Base-by-base conservation (phyloP, 805 yeast genomes). In the Teunomyces stri region DNA sequence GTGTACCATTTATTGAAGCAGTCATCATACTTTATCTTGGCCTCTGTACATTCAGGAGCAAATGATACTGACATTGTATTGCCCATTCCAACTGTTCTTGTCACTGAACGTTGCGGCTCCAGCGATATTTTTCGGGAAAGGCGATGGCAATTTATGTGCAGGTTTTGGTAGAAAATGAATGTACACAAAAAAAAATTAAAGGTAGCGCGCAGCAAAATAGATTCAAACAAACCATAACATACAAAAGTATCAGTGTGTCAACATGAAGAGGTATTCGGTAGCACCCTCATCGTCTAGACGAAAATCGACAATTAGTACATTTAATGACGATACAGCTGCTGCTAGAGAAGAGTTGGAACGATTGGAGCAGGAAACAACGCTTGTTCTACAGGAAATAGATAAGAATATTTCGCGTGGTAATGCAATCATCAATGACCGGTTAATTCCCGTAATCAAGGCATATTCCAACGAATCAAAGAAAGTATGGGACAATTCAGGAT, bases 1-100 rank as follows among this genome's bases (percentile, higher is more conserved):
- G 94, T 84, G 64, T 94, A 94, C 99, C 99, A 91, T 54, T 79
- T 79, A 68, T 90, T 91, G 72, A 94, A 94, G 66, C 99, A 94
- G 59, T 84, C 86, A 62, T 94, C 98, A 61, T 94, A 94, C 59
- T 82, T 80, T 57, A 82, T 81, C 68, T 94, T 94, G 48, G 85
- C 79, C 30, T 82, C 87, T 18, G 96, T 89, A 68, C 99, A 94
- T 70, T 94, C 98, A 21, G 97, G 97, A 31, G 99, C 98, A 75
- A 94, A 87, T 51, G 96, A 89, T 9, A 64, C 72, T 5, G 96
- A 72, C 76, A 73, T 72, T 44, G 60, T 63, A 52, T 69, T 72
- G 45, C 77, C 78, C 78, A 73, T 73, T 40, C 22, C 43, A 27
- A 28, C 25, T 30, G 18, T 16, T 42, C 21, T 15, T 34, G 20